Conservation (phyloP, 2,329 filamentous ascomycete genomes). For the Ilyonectria robusta region DNA sequence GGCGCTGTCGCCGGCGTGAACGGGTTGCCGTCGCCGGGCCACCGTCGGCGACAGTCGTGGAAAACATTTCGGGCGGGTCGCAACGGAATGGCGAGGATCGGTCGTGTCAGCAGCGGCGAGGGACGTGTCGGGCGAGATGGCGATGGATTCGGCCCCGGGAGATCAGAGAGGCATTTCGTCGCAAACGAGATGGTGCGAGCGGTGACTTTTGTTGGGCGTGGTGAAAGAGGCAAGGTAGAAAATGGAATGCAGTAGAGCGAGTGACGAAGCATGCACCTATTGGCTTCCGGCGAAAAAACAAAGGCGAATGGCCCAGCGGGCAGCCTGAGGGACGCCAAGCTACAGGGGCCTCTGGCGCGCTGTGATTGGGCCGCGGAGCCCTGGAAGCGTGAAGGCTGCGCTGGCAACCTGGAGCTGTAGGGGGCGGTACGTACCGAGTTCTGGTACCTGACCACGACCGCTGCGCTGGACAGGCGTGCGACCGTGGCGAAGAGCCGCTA, state of each 20-base stretch:
- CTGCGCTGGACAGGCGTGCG: not conserved
- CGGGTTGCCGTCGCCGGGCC: constrained; percentile 70
- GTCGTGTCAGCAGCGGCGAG: constrained; percentile 28
- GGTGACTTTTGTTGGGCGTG: constrained; percentile 42
- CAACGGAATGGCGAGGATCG: constrained; percentile 33
- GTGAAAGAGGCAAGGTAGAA: constrained; percentile 31
- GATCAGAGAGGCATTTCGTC: constrained; percentile 49
- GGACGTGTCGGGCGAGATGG: constrained; percentile 36
- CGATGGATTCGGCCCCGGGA: constrained; percentile 43
- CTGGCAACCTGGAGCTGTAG: constrained; percentile 38
- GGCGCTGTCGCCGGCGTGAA: constrained; percentile 74
- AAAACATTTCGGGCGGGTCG: constrained; percentile 68
- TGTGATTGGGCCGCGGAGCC: constrained; percentile 39
- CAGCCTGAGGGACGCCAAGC: constrained; percentile 36
- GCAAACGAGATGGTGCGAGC: constrained; percentile 40
- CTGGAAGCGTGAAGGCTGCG: constrained; percentile 36
- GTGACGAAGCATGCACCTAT: constrained; percentile 48
- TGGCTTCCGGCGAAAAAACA: constrained; percentile 46
- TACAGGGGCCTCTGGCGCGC: constrained; percentile 35
- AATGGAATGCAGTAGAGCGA: constrained; percentile 40
- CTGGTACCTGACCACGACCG: constrained; percentile 15
- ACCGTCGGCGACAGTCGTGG: constrained; percentile 65
- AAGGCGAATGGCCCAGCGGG: constrained; percentile 22
- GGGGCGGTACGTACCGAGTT: constrained; percentile 16
- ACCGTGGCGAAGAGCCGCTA: not conserved